Conservation (phyloP, 1,284 basidiomycete species). For the Melampsora abietis-canadensis region DNA sequence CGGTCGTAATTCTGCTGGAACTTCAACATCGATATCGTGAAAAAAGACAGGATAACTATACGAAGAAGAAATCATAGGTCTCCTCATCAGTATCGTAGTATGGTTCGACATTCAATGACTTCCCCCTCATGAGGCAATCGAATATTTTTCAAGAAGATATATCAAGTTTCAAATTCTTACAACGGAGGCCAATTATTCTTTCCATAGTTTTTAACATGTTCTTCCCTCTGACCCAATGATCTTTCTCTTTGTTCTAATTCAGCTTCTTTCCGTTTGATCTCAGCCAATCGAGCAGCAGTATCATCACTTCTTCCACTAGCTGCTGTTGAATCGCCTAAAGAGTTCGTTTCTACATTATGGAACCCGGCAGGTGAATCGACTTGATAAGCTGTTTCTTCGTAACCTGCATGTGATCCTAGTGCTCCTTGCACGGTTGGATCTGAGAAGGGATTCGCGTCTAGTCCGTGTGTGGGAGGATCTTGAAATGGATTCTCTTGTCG, state of each 20-base stretch:
- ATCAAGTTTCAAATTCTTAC: conserved; percentile 55
- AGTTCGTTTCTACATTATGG: conserved; percentile 19
- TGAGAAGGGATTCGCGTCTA: conserved; percentile 53
- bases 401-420: conserved; percentile 26
- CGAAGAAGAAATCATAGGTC: not conserved
- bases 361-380: not conserved
- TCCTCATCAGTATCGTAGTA: conserved; percentile 55
- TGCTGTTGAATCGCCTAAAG: conserved; percentile 36
- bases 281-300: conserved; percentile 58
- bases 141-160: conserved; percentile 22
- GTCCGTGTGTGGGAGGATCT: conserved; percentile 17
- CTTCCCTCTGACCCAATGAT: conserved; percentile 61
- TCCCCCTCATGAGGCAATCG: conserved; percentile 39
- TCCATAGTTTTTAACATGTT: conserved; percentile 72
- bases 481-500: conserved; percentile 39
- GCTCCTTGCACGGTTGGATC: conserved; percentile 52
- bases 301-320: conserved; percentile 51
- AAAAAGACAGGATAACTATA: conserved; percentile 33
- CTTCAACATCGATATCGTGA: conserved; percentile 59
- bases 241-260: conserved; percentile 74
- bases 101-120: not conserved
- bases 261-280: conserved; percentile 68
- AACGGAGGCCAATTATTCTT: conserved; percentile 86
- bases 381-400: conserved; percentile 19
- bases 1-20: conserved; percentile 72